Conservation (phyloP, 2,329 filamentous ascomycete species). For the Ampelomyces quisqualis region DNA sequence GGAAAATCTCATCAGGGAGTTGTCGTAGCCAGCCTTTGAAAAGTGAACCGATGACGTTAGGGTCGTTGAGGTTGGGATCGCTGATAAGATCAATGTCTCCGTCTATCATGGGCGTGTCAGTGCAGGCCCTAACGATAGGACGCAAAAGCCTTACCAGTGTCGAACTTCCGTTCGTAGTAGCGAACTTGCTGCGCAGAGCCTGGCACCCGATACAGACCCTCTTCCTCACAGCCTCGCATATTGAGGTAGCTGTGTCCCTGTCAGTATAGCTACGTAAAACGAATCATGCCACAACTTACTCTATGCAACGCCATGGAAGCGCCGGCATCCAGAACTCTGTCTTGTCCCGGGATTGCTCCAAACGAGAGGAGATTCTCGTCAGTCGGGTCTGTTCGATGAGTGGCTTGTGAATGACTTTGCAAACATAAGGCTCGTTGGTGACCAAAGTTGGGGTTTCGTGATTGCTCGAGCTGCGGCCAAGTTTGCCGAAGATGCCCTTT, state of each 20-base stretch:
- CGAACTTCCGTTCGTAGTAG: conserved; percentile 89
- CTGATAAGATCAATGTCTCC: conserved; percentile 88
- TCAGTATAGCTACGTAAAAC: conserved; percentile 7
- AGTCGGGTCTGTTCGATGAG: conserved; percentile 85
- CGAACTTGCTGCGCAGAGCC: conserved; percentile 89
- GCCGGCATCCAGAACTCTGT: conserved; percentile 99
- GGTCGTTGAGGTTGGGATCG: conserved; percentile 85
- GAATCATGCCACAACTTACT: conserved; percentile 54
- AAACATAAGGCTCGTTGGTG: conserved; percentile 77
- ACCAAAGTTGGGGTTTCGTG: conserved; percentile 64
- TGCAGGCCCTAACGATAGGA: neutral
- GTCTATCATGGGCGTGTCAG: conserved; percentile 57
- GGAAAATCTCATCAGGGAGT: conserved; percentile 91
- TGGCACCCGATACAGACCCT: conserved; percentile 89
- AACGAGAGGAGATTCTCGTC: conserved; percentile 84
- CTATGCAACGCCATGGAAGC: conserved; percentile 91
- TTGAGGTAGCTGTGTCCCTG: conserved; percentile 69
- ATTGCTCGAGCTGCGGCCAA: conserved; percentile 68
- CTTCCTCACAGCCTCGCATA: conserved; percentile 89
- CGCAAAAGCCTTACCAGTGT: conserved; percentile 63
- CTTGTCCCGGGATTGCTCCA: conserved; percentile 88
- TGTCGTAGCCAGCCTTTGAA: conserved; percentile 95
- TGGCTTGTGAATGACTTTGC: conserved; percentile 82
- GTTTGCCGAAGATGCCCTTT: conserved; percentile 80
- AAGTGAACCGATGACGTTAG: conserved; percentile 94